Evolutionary conservation across 345 rosid genomes (phyloP), one percentile per base, ranked within the genome.

Genomic region (Clausena lansium): DNA sequence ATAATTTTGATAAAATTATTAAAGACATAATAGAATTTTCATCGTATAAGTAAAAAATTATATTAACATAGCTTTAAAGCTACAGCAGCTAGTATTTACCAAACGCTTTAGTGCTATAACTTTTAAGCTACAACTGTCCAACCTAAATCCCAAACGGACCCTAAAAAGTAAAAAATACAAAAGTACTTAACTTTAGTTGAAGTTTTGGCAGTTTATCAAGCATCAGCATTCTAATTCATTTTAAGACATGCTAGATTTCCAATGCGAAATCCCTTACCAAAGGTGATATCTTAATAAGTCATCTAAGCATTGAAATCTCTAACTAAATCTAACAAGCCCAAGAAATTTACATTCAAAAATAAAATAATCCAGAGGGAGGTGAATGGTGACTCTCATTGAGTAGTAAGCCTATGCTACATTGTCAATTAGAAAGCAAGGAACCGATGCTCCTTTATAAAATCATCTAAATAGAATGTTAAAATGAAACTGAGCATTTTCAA

Each of bases 401-500:
- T 11, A 4, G 4, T 45, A 13, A 41, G 50, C 50, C 17, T 45
- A 35, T 6, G 7, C 38, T 45, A 14, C 50, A 4, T 35, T 64
- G 15, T 22, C 13, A 62, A 6, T n/a, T 8, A 28, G 68, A 8
- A 39, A 20, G 2, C 36, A n/a, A 9, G 45, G 8, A 64, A 19
- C 25, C 45, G 33, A 33, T 33, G 25, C 14, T 28, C 25, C 25
- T 14, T 64, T 33, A 64, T 33, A 33, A 64, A 33, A 64, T 33
- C 41, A 64, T 33, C 68, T 22, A 20, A 17, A 64, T 64, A 17
- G 6, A 64, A 33, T 38, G 24, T 64, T 33, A 64, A 64, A 64
- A 32, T 64, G 45, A 33, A 63, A 33, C 20, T 19, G 45, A 64
- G 25, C 25, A 57, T 70, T 66, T 77, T 75, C 75, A 88, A 77